Conservation (phyloP, 257 asterid genomes). For the Scutellaria barbata region DNA sequence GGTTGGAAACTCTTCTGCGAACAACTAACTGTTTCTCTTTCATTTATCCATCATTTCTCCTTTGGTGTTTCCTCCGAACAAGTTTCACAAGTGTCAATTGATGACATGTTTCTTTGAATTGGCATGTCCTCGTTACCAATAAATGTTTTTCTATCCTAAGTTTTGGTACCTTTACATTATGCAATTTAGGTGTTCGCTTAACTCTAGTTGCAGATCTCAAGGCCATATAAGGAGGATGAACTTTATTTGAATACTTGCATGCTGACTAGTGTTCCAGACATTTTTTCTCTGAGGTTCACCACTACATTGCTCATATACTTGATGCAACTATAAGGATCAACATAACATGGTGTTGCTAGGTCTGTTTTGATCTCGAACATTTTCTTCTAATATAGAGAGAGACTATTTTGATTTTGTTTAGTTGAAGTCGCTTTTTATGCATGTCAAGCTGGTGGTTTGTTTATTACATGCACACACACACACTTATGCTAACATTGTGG, state of each 20-base stretch:
- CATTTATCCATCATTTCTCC: background rate
- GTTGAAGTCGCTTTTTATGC: too few relatives aligned
- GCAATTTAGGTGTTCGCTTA: background rate
- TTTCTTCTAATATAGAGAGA: slow-evolving; percentile 13
- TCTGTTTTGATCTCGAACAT: slow-evolving; percentile 17
- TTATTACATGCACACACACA: slow-evolving; percentile 1
- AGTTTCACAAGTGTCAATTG: background rate
- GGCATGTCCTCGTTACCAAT: background rate
- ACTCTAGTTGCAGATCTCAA: slow-evolving; percentile 2
- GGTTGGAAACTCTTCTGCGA: background rate
- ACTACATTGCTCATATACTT: slow-evolving; percentile 15
- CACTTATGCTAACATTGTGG: slow-evolving; percentile 8
- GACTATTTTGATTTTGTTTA: slow-evolving; percentile 13
- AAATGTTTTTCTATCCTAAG: background rate
- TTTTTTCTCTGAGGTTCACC: too few relatives aligned
- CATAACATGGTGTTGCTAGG: slow-evolving; percentile 11
- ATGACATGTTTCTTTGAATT: background rate
- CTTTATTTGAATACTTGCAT: slow-evolving; percentile 8
- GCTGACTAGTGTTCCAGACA: too few relatives aligned
- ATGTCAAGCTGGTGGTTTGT: too few relatives aligned
- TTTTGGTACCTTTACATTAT: slow-evolving; percentile 24
- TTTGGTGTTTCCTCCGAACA: slow-evolving; percentile 10
- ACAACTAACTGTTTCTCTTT: background rate
- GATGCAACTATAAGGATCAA: slow-evolving; percentile 14
- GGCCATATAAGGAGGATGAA: background rate